These are phyloP conservation scores for Fraxinus sp. DNA, from an alignment of 305 asterid species.

Conservation along the genomic window DNA sequence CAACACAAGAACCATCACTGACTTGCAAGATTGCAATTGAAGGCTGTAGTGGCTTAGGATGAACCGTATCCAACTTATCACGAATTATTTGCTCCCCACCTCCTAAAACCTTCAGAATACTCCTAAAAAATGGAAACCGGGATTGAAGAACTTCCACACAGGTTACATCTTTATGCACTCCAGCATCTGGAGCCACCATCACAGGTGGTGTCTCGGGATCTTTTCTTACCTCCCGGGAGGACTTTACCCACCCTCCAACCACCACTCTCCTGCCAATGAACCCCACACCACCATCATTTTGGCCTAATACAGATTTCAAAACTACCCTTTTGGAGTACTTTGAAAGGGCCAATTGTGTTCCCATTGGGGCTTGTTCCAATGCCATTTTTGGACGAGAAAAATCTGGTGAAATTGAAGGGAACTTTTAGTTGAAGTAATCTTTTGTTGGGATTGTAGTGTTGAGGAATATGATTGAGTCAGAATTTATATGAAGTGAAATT, in stretches of 20 bases:
- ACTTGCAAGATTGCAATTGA: slow-evolving; percentile 58
- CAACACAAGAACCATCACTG: slow-evolving; percentile 75
- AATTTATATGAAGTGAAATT: slow-evolving; percentile 31
- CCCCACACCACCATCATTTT: slow-evolving; percentile 51
- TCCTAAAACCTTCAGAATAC: slow-evolving; percentile 60
- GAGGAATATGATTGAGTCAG: slow-evolving; percentile 19
- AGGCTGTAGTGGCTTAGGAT: slow-evolving; percentile 50
- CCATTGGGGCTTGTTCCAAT: slow-evolving; percentile 42
- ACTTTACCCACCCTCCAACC: slow-evolving; percentile 92
- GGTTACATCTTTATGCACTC: slow-evolving; percentile 45
- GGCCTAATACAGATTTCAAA: slow-evolving; percentile 52
- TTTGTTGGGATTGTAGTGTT: slow-evolving; percentile 22
- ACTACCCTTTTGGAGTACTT: slow-evolving; percentile 62
- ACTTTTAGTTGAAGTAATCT: slow-evolving; percentile 1
- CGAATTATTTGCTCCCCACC: slow-evolving; percentile 53
- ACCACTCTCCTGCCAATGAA: slow-evolving; percentile 60
- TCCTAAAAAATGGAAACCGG: slow-evolving; percentile 57
- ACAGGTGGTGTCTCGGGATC: slow-evolving; percentile 28
- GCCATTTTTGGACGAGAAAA: slow-evolving; percentile 40
- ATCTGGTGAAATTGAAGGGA: background rate
- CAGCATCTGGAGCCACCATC: slow-evolving; percentile 23
- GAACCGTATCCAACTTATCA: slow-evolving; percentile 46
- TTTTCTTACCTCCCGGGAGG: slow-evolving; percentile 67
- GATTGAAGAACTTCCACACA: slow-evolving; percentile 70
- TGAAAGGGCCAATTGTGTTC: slow-evolving; percentile 38